These are phyloP conservation scores for Fusarium sp. DNA, from an alignment of 2,329 filamentous ascomycete genomes.

Conservation along the genomic window DNA sequence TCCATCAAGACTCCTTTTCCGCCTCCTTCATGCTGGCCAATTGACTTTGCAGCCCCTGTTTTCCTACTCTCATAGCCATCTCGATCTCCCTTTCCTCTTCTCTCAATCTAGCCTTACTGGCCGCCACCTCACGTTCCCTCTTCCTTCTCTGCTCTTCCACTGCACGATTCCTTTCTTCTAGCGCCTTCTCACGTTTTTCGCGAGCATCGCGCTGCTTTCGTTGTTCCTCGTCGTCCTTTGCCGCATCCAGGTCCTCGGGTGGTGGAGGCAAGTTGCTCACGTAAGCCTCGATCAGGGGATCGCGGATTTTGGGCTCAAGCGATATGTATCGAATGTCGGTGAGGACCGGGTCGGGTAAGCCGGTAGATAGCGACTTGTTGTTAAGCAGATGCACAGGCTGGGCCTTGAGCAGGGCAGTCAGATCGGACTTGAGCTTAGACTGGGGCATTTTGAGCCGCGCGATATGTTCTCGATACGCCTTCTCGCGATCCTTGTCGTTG, in stretches of 20 bases:
- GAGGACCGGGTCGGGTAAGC: constrained; percentile 72
- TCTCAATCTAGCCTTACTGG: constrained; percentile 69
- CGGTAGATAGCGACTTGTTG: constrained; percentile 65
- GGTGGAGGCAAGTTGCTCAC: constrained; percentile 72
- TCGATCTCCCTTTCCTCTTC: constrained; percentile 77
- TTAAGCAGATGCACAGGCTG: constrained; percentile 71
- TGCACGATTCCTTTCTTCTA: constrained; percentile 71
- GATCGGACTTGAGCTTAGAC: constrained; percentile 75
- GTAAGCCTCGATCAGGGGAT: constrained; percentile 74
- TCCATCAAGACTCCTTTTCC: constrained; percentile 38
- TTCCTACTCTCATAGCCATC: constrained; percentile 75
- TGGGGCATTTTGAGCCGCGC: constrained; percentile 73
- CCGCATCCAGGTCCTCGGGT: constrained; percentile 58
- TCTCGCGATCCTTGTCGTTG: constrained; percentile 82
- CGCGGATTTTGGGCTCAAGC: constrained; percentile 69
- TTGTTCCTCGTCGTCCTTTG: constrained; percentile 63
- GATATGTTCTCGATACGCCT: constrained; percentile 81
- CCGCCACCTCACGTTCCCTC: constrained; percentile 69
- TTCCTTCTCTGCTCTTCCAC: constrained; percentile 73
- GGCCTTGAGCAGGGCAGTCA: constrained; percentile 72
- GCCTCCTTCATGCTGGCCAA: constrained; percentile 54
- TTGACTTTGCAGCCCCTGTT: constrained; percentile 73
- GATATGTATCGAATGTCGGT: constrained; percentile 78
- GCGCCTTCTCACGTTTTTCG: constrained; percentile 72
- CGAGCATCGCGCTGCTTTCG: constrained; percentile 63